Conservation (phyloP, 768 basidiomycete genomes). For the Rubroboletus satanas region DNA sequence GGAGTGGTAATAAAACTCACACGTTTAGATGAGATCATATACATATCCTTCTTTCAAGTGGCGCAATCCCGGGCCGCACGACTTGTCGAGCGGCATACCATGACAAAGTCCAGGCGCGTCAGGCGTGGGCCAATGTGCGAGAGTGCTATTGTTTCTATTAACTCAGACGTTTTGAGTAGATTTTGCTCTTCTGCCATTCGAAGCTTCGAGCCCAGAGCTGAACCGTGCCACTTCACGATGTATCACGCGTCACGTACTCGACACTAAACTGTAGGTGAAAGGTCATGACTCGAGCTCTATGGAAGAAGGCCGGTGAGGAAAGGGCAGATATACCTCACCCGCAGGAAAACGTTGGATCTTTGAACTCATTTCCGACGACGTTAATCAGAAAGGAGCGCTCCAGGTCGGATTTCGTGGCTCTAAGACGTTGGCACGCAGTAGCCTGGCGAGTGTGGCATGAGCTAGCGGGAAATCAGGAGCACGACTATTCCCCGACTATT, state of each 20-base stretch:
- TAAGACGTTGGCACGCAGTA: neutral
- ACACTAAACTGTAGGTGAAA: conserved; percentile 8
- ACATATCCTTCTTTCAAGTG: conserved; percentile 6
- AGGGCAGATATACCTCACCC: conserved; percentile 18
- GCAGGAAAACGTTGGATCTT: conserved; percentile 2
- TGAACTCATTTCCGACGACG: conserved; percentile 9
- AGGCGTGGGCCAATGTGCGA: conserved; percentile 6
- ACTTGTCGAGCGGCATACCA: conserved; percentile 3
- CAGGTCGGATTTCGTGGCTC: neutral
- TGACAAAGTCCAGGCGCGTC: conserved; percentile 3
- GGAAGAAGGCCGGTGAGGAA: conserved; percentile 1
- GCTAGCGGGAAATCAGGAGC: neutral
- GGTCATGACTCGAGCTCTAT: neutral
- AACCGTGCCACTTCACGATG: neutral
- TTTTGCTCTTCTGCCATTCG: conserved; percentile 20
- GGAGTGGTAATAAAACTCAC: conserved; percentile 65
- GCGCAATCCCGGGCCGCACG: neutral
- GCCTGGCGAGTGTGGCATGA: neutral
- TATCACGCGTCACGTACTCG: neutral
- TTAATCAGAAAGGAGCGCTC: neutral
- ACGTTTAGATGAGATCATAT: conserved; percentile 52
- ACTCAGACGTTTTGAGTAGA: conserved; percentile 20
- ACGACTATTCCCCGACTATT: neutral
- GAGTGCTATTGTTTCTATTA: conserved; percentile 5
- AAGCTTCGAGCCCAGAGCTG: neutral